Evolutionary conservation across 2,329 filamentous ascomycete species (phyloP), one percentile per base, ranked within the genome.

Genomic region (Aspergillus oerlinghausenensis): DNA sequence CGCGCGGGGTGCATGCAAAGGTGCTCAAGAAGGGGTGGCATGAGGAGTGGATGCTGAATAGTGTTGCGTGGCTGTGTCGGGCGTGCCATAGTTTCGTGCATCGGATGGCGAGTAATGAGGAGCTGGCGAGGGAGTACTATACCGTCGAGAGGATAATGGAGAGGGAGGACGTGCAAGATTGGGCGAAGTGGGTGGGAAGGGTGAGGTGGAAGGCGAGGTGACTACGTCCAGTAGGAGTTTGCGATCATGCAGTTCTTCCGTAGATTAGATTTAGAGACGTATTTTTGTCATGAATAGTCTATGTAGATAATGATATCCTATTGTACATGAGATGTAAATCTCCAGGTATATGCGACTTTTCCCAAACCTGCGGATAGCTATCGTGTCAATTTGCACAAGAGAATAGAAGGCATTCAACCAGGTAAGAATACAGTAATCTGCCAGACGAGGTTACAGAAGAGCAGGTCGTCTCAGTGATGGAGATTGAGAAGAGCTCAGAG

Each of bases 51-150:
- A 83, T 86, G 74, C 71, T 95, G 71, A 85, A 89, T 66, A 91
- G 86, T 68, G 91, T 94, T 21, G 90, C 91, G 11, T 95, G 90
- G 90, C 74, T 96, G 63, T 95, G 91, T 73, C 80, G 90, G 51
- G 88, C 90, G 2, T 96, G 91, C 67, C 91, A 96, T 77, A 84
- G 82, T 45, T 92, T 90, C 69, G 89, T 95, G 70, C 91, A 95
- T 77, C 77, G 84, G 42, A 83, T 92, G 67, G 87, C 84, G 35
- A 80, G 76, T 4, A 90, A 94, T 68, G 90, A 95, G 79, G 89
- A 89, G 65, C 75, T 96, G 63, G 91, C 90, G 14, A 80, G 82
- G 64, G 76, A 86, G 54, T 91, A 81, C 69, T 90, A 85, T 74
- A 92, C 85, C 0, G 84, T 94, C 6, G 89, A 93, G 54, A 73